Evolutionary conservation across 495 filamentous ascomycete species (phyloP), one percentile per base, ranked within the genome.

Genomic region (Tetracladium marchalianum): DNA sequence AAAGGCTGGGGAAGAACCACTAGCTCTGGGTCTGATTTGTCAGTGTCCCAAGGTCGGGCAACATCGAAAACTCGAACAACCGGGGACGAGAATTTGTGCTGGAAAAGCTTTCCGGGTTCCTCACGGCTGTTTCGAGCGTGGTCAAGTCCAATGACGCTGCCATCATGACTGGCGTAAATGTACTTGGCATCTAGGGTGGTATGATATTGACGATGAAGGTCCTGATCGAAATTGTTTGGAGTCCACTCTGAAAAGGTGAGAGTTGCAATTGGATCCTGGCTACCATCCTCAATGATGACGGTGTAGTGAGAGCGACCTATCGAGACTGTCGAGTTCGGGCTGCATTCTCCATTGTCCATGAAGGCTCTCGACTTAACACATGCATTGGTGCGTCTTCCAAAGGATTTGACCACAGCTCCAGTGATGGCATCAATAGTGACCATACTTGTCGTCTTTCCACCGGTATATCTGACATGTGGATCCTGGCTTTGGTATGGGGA

Each of bases 171-270:
- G 43, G 82, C 83, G 55, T 90, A 88, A 18, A 97, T 80, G 63
- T 96, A 95, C 35, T 82, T 85, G 47, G 83, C 78, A 61, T 97
- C 92, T 69, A 87, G 84, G 9, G 87, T 85, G 3, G 64, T 64
- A 17, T 67, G 68, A 54, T 97, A 89, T 52, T 97, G 87, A 36
- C 76, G 78, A 50, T 84, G 78, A 12, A 98, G 79, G 62, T 98
- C 92, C 45, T 76, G 77, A 57, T 98, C 90, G 36, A 80, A 84
- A 40, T 85, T 93, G 61, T 98, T 98, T 9, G 90, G 85, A 0
- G 80, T 82, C 92, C 92, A 98, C 61, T 98, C 92, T 17, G 86
- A 86, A 62, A 92, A 98, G 50, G 78, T 93, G 49, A 98, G 75
- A 0, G 86, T 95, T 56, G 87, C 95, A 36, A 97, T 84, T 5